Evolutionary conservation across 2,329 filamentous ascomycete species (phyloP).

Genomic region (Sporothrix inflata): DNA sequence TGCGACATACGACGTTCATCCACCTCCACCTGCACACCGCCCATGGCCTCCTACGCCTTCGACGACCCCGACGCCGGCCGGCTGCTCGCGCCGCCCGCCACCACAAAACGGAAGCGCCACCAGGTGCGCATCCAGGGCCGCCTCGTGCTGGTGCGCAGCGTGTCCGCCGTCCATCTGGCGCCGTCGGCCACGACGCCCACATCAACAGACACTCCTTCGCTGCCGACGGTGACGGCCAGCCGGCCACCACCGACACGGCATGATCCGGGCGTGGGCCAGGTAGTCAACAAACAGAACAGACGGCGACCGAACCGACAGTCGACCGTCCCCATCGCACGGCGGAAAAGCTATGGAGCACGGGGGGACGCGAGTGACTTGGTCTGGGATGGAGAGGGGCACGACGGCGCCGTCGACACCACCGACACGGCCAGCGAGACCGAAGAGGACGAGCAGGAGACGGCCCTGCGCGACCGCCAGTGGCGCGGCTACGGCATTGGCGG

Average conservation of each 20-base stretch:
- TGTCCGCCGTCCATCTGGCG: slow-evolving; percentile 40
- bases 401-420: slow-evolving; percentile 1
- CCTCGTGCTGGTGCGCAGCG: slow-evolving; percentile 43
- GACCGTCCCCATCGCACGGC: neutral
- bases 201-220: neutral
- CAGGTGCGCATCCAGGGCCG: slow-evolving; percentile 46
- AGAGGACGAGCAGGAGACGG: slow-evolving; percentile 39
- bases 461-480: slow-evolving; percentile 40
- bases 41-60: slow-evolving; percentile 4
- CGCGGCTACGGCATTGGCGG: slow-evolving; percentile 48
- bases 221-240: neutral
- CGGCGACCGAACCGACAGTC: neutral
- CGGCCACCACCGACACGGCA: neutral
- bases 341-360: neutral
- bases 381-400: neutral
- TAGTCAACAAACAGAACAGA: neutral
- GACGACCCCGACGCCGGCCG: slow-evolving; percentile 25
- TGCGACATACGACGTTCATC: neutral
- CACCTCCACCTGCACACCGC: neutral
- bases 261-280: neutral
- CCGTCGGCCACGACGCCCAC: neutral
- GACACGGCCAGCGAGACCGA: slow-evolving; percentile 33
- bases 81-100: slow-evolving; percentile 37
- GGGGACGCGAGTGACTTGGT: neutral
- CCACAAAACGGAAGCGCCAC: slow-evolving; percentile 37